These are phyloP conservation scores for Wickerhamomyces strasburgensis DNA, from an alignment of 805 yeast species.

Conservation along the genomic window DNA sequence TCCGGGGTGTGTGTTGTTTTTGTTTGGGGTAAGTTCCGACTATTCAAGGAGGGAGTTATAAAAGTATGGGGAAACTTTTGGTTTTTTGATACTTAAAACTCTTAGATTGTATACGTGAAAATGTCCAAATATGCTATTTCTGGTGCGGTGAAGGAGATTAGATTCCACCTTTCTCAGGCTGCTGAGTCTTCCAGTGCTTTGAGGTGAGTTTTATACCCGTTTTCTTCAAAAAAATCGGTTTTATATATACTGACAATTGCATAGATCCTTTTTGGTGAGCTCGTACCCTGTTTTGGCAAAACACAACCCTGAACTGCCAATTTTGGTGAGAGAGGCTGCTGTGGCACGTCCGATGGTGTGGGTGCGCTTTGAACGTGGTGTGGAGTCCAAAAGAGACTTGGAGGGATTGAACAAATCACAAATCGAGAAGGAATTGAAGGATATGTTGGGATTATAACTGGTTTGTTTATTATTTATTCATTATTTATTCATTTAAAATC, in stretches of 20 bases:
- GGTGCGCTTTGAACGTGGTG: slow-evolving; percentile 56
- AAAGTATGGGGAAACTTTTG: too few species aligned
- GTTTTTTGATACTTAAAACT: too few species aligned
- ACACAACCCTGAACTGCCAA: slow-evolving; percentile 62
- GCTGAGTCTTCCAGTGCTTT: slow-evolving; percentile 66
- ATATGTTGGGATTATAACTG: slow-evolving; percentile 10
- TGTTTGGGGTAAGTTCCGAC: too few species aligned
- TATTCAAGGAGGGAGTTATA: too few species aligned
- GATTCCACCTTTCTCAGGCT: slow-evolving; percentile 79
- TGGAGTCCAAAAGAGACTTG: slow-evolving; percentile 30
- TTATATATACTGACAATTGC: neutral
- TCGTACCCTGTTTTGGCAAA: slow-evolving; percentile 63
- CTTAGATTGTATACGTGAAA: too few species aligned
- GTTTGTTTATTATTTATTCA: slow-evolving; percentile 2
- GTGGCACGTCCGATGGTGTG: slow-evolving; percentile 63
- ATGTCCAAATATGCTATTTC: slow-evolving; percentile 34
- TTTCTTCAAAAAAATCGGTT: neutral
- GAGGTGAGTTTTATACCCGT: slow-evolving; percentile 33
- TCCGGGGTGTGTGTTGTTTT: too few species aligned
- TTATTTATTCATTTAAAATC: slow-evolving; percentile 6
- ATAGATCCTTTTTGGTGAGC: slow-evolving; percentile 52
- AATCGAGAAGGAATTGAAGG: slow-evolving; percentile 22
- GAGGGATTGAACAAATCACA: slow-evolving; percentile 29
- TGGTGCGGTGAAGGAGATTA: slow-evolving; percentile 62
- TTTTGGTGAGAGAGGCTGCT: slow-evolving; percentile 69